Conservation (phyloP, 495 filamentous ascomycete genomes). For the Penicillium salamii region DNA sequence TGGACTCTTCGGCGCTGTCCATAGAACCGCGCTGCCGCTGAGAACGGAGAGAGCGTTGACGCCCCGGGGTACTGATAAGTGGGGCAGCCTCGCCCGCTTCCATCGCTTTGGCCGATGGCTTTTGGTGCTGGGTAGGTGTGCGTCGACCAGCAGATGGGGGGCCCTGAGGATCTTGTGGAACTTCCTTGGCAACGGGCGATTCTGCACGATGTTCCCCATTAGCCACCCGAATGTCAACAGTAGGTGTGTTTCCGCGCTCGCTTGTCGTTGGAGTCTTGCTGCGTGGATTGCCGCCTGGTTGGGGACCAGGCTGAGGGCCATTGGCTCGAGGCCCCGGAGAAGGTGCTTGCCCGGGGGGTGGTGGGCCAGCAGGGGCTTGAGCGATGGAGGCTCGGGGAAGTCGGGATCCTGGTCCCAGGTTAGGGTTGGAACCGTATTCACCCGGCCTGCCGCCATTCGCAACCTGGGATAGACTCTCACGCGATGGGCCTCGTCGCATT, state of each 20-base stretch:
- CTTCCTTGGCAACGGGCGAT: conserved; percentile 55
- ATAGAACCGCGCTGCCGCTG: conserved; percentile 43
- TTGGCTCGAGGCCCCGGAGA: conserved; percentile 65
- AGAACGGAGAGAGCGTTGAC: conserved; percentile 44
- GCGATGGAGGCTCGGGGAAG: conserved; percentile 68
- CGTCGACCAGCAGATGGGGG: conserved; percentile 55
- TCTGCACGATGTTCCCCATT: conserved; percentile 49
- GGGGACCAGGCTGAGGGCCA: conserved; percentile 15
- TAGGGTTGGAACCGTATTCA: conserved; percentile 30
- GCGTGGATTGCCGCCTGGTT: conserved; percentile 34
- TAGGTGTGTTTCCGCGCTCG: conserved; percentile 46
- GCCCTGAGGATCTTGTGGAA: conserved; percentile 40
- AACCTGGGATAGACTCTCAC: conserved; percentile 49
- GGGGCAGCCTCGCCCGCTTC: conserved; percentile 49
- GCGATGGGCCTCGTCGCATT: conserved; percentile 47
- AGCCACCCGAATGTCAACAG: conserved; percentile 48
- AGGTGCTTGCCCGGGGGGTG: conserved; percentile 82
- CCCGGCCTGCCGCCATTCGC: conserved; percentile 27
- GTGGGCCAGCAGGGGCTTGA: conserved; percentile 74
- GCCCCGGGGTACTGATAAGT: conserved; percentile 38
- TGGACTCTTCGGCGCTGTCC: conserved; percentile 46
- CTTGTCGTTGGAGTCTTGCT: conserved; percentile 61
- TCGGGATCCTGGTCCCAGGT: conserved; percentile 53
- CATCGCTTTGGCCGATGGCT: conserved; percentile 45
- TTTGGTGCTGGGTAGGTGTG: conserved; percentile 56